phyloP scores from a whole-genome alignment of 768 basidiomycete species.

The Lyophyllum decastes region DNA sequence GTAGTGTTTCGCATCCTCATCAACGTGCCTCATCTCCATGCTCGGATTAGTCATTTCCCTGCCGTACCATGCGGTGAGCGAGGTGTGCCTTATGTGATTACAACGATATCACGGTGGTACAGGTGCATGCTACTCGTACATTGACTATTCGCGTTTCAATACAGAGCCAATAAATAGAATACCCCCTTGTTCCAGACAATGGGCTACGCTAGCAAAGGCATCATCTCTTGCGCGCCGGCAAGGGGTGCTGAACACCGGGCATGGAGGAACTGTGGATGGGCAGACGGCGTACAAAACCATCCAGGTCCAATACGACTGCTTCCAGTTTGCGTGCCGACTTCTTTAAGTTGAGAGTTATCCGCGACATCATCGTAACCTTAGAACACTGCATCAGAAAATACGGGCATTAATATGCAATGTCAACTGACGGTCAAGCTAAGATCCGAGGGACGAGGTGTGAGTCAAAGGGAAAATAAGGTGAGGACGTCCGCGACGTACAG shows the following conservation, averaged over 20 bases:
- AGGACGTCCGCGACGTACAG: conserved; percentile 26
- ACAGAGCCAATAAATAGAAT: too few species aligned
- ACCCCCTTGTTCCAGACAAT: too few species aligned
- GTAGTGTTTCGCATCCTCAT: too few species aligned
- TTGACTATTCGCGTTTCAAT: too few species aligned
- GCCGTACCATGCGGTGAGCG: too few species aligned
- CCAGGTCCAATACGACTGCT: neutral
- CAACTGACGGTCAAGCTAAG: neutral
- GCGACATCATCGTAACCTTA: conserved; percentile 67
- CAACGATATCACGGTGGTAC: too few species aligned
- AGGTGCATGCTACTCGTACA: too few species aligned
- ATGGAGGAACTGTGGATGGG: neutral
- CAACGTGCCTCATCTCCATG: too few species aligned
- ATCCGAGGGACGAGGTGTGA: conserved; percentile 6
- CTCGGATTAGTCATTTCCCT: too few species aligned
- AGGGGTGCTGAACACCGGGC: neutral
- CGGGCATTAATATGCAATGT: neutral
- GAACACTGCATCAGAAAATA: neutral
- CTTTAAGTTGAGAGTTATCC: conserved; percentile 44
- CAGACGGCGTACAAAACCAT: neutral
- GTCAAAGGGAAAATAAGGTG: neutral
- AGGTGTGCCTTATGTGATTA: too few species aligned
- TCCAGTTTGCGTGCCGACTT: neutral
- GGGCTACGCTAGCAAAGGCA: too few species aligned
- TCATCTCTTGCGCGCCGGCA: too few species aligned